phyloP scores from a whole-genome alignment of 2,329 filamentous ascomycete genomes.

The Leptographium lundbergii region DNA sequence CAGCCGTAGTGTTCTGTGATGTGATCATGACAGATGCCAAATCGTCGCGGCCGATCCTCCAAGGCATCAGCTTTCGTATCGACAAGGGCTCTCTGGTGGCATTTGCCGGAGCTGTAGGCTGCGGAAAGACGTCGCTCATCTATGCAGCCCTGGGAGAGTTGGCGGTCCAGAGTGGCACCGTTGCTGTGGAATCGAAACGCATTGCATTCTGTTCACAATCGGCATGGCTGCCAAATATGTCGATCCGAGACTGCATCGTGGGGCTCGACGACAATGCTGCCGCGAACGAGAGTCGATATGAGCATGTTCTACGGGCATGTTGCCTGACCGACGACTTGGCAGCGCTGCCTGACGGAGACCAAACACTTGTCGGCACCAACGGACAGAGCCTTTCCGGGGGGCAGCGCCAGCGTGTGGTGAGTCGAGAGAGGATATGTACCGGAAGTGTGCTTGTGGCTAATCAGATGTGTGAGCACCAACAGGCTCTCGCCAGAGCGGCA shows the following conservation, averaged over 20 bases:
- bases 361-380: constrained; percentile 11
- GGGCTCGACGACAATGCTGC: neutral
- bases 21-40: constrained; percentile 6
- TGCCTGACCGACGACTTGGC: constrained; percentile 15
- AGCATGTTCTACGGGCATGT: constrained; percentile 8
- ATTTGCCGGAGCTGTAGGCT: constrained; percentile 16
- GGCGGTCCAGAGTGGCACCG: neutral
- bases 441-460: neutral
- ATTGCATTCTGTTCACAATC: constrained; percentile 7
- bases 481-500: constrained; percentile 25
- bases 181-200: neutral
- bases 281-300: neutral
- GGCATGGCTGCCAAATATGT: constrained; percentile 9
- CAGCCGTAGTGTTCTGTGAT: constrained; percentile 5
- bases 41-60: constrained; percentile 9
- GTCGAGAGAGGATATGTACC: neutral
- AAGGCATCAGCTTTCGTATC: constrained; percentile 15
- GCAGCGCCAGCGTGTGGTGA: constrained; percentile 18
- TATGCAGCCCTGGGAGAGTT: constrained; percentile 19
- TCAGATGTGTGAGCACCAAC: neutral
- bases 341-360: constrained; percentile 12
- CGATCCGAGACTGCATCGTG: constrained; percentile 4
- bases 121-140: constrained; percentile 19
- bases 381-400: constrained; percentile 18
- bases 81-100: constrained; percentile 14